Evolutionary conservation across 371 early-diverging fungal species (phyloP), one percentile per base, ranked within the genome.

Genomic region (Mucor lusitanicus): DNA sequence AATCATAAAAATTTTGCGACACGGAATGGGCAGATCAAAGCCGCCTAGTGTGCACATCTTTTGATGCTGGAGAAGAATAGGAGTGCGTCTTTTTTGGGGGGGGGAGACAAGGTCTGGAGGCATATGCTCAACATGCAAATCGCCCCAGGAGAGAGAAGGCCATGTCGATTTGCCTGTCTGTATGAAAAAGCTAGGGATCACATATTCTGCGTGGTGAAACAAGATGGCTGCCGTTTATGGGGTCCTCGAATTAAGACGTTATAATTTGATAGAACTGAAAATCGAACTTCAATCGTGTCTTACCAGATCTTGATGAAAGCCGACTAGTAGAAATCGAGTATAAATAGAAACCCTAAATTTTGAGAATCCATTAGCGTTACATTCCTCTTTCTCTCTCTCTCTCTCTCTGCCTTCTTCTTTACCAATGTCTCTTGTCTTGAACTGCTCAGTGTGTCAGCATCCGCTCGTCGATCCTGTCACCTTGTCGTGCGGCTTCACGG

Each of bases 401-500:
- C 2, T 44, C 44, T 7, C 19, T 44, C 25, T 23, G 23, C 28
- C 27, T n/a, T n/a, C n/a, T n/a, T n/a, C 6, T 30, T 30, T 30
- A 30, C 30, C 30, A 30, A 59, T 59, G 25, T 35, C 40, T 50
- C 50, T 55, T 30, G 30, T 30, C 30, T 30, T 71, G 17, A 59
- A 85, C 77, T 73, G 76, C 42, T 65, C 74, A 17, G 74, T 69
- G 15, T 85, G 85, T 54, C 66, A 71, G 30, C 39, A 70, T 7
- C 63, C 67, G 8, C 63, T 85, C 5, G 25, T 42, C 1, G 62
- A 66, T 12, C 85, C 85, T 9, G 62, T 81, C 17, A 83, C 83
- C 5, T 68, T 85, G 1, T 83, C 85, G 6, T 85, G 85, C 19
- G 85, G 85, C 15, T 76, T 73, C 55, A 77, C 82, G 3, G 59